Base-by-base conservation (phyloP, 2,329 filamentous ascomycete genomes). In the Cladophialophora exuberans region DNA sequence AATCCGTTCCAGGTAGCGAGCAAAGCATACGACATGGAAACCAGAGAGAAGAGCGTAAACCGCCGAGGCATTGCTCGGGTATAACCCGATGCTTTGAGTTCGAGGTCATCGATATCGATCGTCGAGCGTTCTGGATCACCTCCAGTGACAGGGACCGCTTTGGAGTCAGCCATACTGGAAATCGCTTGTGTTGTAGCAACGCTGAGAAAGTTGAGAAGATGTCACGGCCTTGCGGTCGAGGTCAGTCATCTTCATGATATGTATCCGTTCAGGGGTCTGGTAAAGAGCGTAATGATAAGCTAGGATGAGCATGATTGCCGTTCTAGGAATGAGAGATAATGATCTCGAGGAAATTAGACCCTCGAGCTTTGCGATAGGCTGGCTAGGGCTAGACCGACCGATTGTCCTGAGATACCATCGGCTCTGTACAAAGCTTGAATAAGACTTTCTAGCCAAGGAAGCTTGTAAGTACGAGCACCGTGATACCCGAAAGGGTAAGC, bases 1-100 rank as follows among this genome's bases (percentile, higher is more conserved):
- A 50, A 54, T 6, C 55, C 55, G 38, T 54, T 54, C 55, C 55
- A 57, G 38, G 55, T 57, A 11, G 50, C 50, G 11, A 54, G 33
- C 3, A 57, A 44, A 23, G 55, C 51, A 33, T 54, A 57, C n/a
- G 55, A 54, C 41, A 57, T 45, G 1, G 55, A 44, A 18, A 54
- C 33, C 31, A 57, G 44, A 4, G 50, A 54, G 13, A 54, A 39
- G 4, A 57, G 44, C 9, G 42, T 49, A 22, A 57, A 57, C 20
- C 51, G 55, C 20, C 55, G 33, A 17, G 54, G 54, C 54, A 56
- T 56, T n/a, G 48, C 48, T 6, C 54, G 36, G 33, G 30, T 45
- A 30, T 56, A 56, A 3, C 54, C 54, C 26, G 42, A 36, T 15
- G 54, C 54, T 43, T 52, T 33, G 23, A 56, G 36, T 17, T 56